phyloP scores from a whole-genome alignment of 345 rosid species.

The Citrus cavaleriei region DNA sequence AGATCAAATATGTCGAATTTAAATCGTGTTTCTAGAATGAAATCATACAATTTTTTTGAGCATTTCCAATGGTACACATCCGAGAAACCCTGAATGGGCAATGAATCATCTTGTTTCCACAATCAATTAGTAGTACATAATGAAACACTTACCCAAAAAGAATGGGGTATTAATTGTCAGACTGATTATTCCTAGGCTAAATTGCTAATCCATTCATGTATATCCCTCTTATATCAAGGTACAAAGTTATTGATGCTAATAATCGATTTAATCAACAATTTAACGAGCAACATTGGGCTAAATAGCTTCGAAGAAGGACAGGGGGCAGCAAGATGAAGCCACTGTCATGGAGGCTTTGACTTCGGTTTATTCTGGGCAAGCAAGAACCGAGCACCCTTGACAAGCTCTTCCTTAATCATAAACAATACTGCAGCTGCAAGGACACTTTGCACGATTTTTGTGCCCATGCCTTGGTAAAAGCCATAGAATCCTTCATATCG shows the following conservation, averaged over 20 bases:
- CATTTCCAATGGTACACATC: not conserved
- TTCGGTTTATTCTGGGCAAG: slow-evolving; percentile 34
- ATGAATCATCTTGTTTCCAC: not conserved
- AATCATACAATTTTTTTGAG: not conserved
- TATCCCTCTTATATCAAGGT: slow-evolving; percentile 2
- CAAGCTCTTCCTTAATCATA: slow-evolving; percentile 96
- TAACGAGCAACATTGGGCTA: not conserved
- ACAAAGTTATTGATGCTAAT: not conserved
- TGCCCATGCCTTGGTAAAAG: slow-evolving; percentile 96
- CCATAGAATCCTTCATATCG: slow-evolving; percentile 74
- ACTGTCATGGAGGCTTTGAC: slow-evolving; percentile 35
- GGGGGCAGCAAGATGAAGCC: not conserved
- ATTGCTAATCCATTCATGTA: not conserved
- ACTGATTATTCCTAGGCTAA: not conserved
- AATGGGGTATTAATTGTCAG: not conserved
- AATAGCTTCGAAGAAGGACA: not conserved
- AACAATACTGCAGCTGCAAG: slow-evolving; percentile 88
- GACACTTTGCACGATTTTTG: slow-evolving; percentile 86
- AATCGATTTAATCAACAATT: not conserved
- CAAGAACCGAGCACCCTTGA: slow-evolving; percentile 52
- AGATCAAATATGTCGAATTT: too few species aligned
- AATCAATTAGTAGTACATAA: not conserved
- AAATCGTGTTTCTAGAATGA: too few species aligned
- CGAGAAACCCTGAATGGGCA: not conserved
- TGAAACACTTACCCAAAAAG: not conserved